Evolutionary conservation across 2,329 filamentous ascomycete species (phyloP), one percentile per base, ranked within the genome.

Genomic region (Nakataea oryzae): DNA sequence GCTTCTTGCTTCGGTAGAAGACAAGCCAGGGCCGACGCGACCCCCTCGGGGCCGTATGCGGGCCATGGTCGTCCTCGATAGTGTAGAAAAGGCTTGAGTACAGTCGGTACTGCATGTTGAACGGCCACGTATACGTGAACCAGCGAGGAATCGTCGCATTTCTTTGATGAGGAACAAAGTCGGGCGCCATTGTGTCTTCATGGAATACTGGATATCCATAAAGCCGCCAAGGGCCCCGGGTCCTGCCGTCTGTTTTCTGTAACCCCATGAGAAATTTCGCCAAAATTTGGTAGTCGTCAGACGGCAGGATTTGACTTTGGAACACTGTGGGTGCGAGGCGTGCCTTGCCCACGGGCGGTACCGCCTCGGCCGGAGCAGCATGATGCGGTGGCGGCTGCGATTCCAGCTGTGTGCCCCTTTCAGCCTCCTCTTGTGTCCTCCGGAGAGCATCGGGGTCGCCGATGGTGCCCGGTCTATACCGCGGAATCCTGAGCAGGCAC

Each of bases 11-110:
- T 13, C 83, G 76, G 63, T 78, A 76, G 17, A 82, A 67, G 0
- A 73, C 79, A 41, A 85, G 65, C 82, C 82, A 86, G 0, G 83
- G 79, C 57, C 78, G 76, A 12, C 77, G 74, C 34, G 65, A 62
- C 11, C 66, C 64, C 13, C 61, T 62, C 0, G 66, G 66, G n/a
- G 64, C 66, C 11, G 59, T 65, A 0, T 61, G 59, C 1, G 68
- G 63, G 54, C 75, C 69, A 74, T 75, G 78, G 1, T 70, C 68
- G 14, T 71, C 74, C 9, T 75, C 73, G 21, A 75, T 71, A 0
- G 80, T 83, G 65, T 82, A 82, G 66, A 84, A 85, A 7, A 85
- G 67, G 0, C 78, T 81, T 1, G 73, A 62, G 64, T 74, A 78
- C 1, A 75, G 76, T 54, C 76, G 76, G 27, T 69, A 67, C 11